Percentiles rank a stretch among this genome's conserved stretches.
Conservation (phyloP, 805 yeast species). For the Myxozyma vanderwaltii region DNA sequence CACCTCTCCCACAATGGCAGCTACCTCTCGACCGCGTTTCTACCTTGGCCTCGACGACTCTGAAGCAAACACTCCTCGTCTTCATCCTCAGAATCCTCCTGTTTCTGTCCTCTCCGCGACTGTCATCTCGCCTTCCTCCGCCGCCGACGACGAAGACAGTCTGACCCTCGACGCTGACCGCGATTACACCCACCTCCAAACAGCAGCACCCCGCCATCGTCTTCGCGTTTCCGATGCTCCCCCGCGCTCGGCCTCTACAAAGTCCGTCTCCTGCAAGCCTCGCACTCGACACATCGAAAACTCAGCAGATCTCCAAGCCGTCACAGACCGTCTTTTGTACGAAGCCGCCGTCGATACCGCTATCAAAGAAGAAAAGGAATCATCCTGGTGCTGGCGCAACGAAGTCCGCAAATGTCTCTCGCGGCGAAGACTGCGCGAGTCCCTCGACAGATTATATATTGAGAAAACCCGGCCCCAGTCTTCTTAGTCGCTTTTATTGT, state of each 20-base stretch:
- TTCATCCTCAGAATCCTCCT: neutral
- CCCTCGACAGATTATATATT: constrained; percentile 10
- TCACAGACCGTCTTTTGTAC: neutral
- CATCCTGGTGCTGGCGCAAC: constrained; percentile 29
- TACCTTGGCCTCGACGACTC: constrained; percentile 23
- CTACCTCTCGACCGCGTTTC: constrained; percentile 10
- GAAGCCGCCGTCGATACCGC: neutral
- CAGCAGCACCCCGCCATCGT: neutral
- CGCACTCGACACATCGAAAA: constrained; percentile 4
- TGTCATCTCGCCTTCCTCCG: neutral
- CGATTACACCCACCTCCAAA: neutral
- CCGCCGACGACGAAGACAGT: neutral
- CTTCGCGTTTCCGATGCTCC: neutral
- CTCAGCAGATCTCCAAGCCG: constrained; percentile 5
- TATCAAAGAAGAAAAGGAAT: neutral
- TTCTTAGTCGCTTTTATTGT: neutral
- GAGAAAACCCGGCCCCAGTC: constrained; percentile 10
- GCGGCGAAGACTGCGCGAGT: constrained; percentile 25
- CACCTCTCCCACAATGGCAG: neutral
- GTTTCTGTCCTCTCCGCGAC: neutral
- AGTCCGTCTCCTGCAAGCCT: neutral
- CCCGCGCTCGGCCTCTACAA: neutral
- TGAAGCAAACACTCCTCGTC: no score
- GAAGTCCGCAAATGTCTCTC: constrained; percentile 30
- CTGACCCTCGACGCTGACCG: constrained; percentile 4